Evolutionary conservation across 306 rosid genomes (phyloP).

Genomic region (Betula pendula): DNA sequence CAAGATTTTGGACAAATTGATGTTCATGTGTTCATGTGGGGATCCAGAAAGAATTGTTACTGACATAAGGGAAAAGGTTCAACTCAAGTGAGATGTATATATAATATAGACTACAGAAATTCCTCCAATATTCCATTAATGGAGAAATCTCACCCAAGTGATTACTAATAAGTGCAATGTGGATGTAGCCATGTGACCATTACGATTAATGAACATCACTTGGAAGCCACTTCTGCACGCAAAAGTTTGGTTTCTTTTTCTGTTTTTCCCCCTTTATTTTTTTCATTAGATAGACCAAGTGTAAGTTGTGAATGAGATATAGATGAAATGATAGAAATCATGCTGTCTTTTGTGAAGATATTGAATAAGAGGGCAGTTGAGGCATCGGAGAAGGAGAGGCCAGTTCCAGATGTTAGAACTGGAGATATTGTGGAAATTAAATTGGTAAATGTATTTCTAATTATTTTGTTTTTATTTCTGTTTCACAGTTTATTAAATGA

Average conservation of each 20-base stretch:
- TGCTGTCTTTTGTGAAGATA: slow-evolving; percentile 50
- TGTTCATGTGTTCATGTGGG: neutral
- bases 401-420: slow-evolving; percentile 77
- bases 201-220: neutral
- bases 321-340: neutral
- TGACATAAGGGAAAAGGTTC: neutral
- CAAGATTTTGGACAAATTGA: neutral
- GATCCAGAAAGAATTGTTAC: neutral
- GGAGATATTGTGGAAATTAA: slow-evolving; percentile 88
- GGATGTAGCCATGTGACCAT: neutral
- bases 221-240: neutral
- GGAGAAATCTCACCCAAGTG: neutral
- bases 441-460: slow-evolving; percentile 54
- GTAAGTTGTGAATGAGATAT: neutral
- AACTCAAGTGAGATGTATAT: neutral
- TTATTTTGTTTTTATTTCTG: neutral
- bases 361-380: slow-evolving; percentile 80
- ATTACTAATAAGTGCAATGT: neutral
- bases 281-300: neutral
- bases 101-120: neutral
- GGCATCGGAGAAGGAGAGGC: slow-evolving; percentile 71
- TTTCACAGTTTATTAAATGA: neutral
- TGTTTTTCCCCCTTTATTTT: neutral
- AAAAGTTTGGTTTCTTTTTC: neutral
- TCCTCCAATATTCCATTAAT: neutral